Percentiles rank a stretch among this genome's conserved stretches.
These are phyloP conservation scores for Cryptococcus floricola DNA, from an alignment of 1,284 basidiomycete genomes.

Conservation along the genomic window DNA sequence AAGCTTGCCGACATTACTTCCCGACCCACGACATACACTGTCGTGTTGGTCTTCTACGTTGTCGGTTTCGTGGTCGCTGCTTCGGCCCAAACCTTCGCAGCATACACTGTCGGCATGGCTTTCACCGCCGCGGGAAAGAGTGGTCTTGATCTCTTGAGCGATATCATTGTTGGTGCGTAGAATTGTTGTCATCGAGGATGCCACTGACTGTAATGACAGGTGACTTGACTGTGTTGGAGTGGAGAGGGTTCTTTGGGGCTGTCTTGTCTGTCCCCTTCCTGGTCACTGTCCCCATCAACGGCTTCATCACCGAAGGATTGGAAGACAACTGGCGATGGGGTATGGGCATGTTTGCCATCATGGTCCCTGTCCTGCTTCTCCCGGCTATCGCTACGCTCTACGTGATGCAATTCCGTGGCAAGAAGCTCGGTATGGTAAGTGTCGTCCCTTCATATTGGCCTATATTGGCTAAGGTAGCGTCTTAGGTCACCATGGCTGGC, in stretches of 20 bases:
- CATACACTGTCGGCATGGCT: slow-evolving; percentile 24
- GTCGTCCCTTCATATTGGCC: not conserved
- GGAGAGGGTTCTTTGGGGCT: slow-evolving; percentile 67
- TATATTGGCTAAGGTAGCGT: slow-evolving; percentile 12
- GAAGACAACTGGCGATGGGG: slow-evolving; percentile 66
- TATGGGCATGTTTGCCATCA: slow-evolving; percentile 43
- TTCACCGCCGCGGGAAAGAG: slow-evolving; percentile 28
- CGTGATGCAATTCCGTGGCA: slow-evolving; percentile 26
- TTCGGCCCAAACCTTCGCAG: slow-evolving; percentile 17
- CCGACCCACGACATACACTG: slow-evolving; percentile 12
- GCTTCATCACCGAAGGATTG: slow-evolving; percentile 58
- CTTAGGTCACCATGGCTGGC: slow-evolving; percentile 28
- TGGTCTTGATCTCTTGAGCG: slow-evolving; percentile 21
- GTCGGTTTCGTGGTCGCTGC: slow-evolving; percentile 27
- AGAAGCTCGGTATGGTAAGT: slow-evolving; percentile 23
- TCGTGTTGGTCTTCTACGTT: slow-evolving; percentile 22
- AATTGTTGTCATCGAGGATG: slow-evolving; percentile 9
- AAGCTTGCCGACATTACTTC: slow-evolving; percentile 26
- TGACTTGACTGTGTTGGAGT: slow-evolving; percentile 70
- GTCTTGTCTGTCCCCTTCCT: slow-evolving; percentile 66
- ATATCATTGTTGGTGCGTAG: slow-evolving; percentile 12
- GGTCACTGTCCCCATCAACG: slow-evolving; percentile 27
- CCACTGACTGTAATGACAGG: slow-evolving; percentile 41
- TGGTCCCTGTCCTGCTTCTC: slow-evolving; percentile 27
- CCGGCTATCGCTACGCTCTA: slow-evolving; percentile 29